These are phyloP conservation scores for Eucalyptus sp. DNA, from an alignment of 345 rosid genomes.

Conservation along the genomic window DNA sequence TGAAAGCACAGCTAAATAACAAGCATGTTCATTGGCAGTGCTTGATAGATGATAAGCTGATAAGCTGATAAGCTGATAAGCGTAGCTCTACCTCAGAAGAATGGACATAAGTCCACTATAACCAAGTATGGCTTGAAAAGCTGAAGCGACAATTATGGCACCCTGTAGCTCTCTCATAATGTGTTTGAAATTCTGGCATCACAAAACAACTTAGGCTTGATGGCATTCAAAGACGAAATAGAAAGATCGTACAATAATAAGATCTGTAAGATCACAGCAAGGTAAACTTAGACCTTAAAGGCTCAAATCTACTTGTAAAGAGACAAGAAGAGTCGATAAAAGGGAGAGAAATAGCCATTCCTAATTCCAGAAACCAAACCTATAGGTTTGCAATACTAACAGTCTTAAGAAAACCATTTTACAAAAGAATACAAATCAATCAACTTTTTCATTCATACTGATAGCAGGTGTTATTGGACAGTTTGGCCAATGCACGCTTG, in stretches of 20 bases:
- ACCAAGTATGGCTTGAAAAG: conserved; percentile 81
- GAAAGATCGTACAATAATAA: background rate
- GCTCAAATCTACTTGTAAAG: background rate
- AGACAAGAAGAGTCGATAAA: background rate
- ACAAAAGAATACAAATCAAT: background rate
- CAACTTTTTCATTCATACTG: background rate
- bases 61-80: background rate
- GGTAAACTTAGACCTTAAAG: background rate
- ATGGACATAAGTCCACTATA: conserved; percentile 84
- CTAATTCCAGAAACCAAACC: background rate
- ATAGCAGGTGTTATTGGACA: background rate
- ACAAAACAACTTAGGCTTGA: background rate
- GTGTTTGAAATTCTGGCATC: conserved; percentile 81
- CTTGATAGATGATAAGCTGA: background rate
- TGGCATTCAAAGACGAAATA: background rate
- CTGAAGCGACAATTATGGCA: conserved; percentile 77
- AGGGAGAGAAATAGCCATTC: background rate
- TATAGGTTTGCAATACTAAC: background rate
- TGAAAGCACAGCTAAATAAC: background rate
- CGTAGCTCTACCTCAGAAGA: conserved; percentile 37
- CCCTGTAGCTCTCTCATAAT: conserved; percentile 95
- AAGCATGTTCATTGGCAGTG: background rate
- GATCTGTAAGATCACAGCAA: background rate
- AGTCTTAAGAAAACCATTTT: background rate
- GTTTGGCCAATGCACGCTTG: background rate